Conservation (phyloP, 352 stramenopile species). For the Aphanomyces stellatus region DNA sequence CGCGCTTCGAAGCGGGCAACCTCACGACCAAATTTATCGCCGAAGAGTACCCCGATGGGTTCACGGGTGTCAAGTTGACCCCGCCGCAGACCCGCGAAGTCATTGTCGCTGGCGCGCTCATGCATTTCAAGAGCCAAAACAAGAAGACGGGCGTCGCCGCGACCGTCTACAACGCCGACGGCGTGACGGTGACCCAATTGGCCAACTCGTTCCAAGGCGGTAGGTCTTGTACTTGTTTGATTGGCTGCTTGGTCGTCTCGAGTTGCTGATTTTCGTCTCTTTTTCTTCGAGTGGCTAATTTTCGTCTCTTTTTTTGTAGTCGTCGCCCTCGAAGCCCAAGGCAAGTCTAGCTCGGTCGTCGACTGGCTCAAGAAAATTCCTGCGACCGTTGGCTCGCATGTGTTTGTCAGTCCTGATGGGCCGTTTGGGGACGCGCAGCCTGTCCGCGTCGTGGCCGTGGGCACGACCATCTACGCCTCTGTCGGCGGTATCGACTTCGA, state of each 20-base stretch:
- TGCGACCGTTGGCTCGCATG: slow-evolving; percentile 21
- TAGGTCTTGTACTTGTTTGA: too few relatives aligned
- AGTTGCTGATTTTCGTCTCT: too few relatives aligned
- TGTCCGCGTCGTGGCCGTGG: not conserved
- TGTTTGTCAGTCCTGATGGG: slow-evolving; percentile 49
- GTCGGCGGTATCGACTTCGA: slow-evolving; percentile 20
- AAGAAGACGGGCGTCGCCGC: not conserved
- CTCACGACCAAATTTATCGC: slow-evolving; percentile 97
- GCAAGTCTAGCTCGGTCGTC: not conserved
- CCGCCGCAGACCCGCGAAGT: slow-evolving; percentile 59
- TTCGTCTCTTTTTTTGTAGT: not conserved
- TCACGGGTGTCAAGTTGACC: slow-evolving; percentile 70
- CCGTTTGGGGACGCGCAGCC: slow-evolving; percentile 34
- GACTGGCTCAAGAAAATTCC: not conserved
- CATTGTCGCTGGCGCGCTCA: slow-evolving; percentile 54
- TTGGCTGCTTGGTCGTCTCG: too few relatives aligned
- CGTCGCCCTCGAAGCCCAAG: not conserved
- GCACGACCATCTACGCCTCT: not conserved
- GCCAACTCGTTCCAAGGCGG: not conserved
- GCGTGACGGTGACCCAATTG: not conserved
- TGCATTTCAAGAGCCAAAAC: slow-evolving; percentile 48
- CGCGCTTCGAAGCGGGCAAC: slow-evolving; percentile 84
- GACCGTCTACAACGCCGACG: not conserved
- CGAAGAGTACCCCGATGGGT: slow-evolving; percentile 94
- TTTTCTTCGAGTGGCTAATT: not conserved